Percentiles rank a stretch among this genome's conserved stretches.
Conservation (phyloP, 257 asterid species). For the Nicotiana tabacum region DNA sequence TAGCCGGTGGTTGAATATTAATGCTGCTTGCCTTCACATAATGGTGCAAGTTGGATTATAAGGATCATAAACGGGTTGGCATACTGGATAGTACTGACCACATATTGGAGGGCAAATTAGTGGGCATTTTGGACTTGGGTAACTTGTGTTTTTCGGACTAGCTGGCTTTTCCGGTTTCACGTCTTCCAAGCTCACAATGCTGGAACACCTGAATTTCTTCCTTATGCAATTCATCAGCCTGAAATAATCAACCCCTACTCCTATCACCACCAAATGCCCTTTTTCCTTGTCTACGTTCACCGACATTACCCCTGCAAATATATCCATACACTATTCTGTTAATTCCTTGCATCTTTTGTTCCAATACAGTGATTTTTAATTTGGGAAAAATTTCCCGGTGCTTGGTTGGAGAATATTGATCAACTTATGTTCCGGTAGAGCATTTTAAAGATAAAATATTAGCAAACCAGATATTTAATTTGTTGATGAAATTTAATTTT, state of each 20-base stretch:
- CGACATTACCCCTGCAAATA: conserved; percentile 22
- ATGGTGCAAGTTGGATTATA: background rate
- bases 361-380: background rate
- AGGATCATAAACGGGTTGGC: conserved; percentile 5
- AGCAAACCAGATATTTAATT: no score
- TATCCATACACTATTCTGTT: background rate
- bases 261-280: conserved; percentile 25
- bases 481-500: no score
- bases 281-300: conserved; percentile 20
- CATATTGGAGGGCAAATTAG: background rate
- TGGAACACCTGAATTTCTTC: conserved; percentile 25
- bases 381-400: no score
- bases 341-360: background rate
- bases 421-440: no score
- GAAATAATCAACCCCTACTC: conserved; percentile 33
- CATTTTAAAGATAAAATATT: no score
- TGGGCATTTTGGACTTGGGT: no score
- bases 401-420: no score
- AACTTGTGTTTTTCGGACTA: background rate
- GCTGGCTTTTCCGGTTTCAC: conserved; percentile 5
- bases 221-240: conserved; percentile 28
- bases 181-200: conserved; percentile 14
- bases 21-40: no score
- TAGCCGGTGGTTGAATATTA: no score
- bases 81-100: background rate